Percentiles rank a stretch among this genome's conserved stretches.
Conservation (phyloP, 805 yeast genomes). For the Metschnikowia baotianmanensis region DNA sequence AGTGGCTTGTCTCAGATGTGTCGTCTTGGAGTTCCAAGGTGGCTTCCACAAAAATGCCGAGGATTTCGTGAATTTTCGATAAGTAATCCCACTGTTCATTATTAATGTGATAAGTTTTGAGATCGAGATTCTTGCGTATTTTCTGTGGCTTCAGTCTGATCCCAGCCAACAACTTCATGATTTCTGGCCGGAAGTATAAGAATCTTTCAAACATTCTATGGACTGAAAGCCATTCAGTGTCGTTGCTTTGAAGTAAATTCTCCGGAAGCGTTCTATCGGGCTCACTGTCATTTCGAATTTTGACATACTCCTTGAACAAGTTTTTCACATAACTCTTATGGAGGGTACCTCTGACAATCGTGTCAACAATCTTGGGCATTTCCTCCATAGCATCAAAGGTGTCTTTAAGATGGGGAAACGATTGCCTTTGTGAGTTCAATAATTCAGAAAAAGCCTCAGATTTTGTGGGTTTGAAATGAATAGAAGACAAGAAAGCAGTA, state of each 20-base stretch:
- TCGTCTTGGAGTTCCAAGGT: background rate
- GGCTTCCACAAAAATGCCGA: slow-evolving; percentile 1
- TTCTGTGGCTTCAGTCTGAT: background rate
- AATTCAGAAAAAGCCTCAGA: background rate
- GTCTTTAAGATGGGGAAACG: background rate
- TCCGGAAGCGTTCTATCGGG: background rate
- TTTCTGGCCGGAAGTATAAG: slow-evolving; percentile 3
- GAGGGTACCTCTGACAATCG: slow-evolving; percentile 1
- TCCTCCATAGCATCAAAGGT: background rate
- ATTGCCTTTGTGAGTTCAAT: background rate
- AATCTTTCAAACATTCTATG: slow-evolving; percentile 3
- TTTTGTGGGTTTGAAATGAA: background rate
- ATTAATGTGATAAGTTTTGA: background rate
- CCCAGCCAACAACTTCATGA: background rate
- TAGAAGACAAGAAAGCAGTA: background rate
- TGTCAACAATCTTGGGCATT: background rate
- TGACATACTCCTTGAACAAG: background rate
- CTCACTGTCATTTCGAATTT: background rate
- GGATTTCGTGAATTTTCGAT: background rate
- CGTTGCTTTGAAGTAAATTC: background rate
- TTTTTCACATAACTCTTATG: background rate
- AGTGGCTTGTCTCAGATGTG: background rate
- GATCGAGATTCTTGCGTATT: background rate
- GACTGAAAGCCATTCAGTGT: slow-evolving; percentile 2
- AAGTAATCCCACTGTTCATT: slow-evolving; percentile 1